These are phyloP conservation scores for Chamaecrista fasciculata DNA, from an alignment of 306 rosid species.

Conservation along the genomic window DNA sequence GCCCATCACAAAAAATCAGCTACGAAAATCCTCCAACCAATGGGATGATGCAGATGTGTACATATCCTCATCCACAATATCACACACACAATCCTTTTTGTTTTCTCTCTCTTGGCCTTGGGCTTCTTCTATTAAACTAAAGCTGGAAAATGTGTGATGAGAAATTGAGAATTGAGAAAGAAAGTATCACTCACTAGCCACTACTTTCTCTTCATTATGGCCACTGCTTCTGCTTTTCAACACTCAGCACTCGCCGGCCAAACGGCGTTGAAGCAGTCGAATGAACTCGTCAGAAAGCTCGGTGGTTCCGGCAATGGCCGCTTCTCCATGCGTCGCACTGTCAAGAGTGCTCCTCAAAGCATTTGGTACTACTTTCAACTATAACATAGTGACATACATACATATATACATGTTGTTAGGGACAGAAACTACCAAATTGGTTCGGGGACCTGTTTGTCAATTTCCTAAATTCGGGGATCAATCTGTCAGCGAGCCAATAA, in stretches of 20 bases:
- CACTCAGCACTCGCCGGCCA: conserved; percentile 85
- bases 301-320: conserved; percentile 65
- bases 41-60: conserved; percentile 66
- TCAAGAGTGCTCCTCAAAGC: conserved; percentile 84
- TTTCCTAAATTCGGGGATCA: no score
- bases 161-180: no score
- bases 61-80: conserved; percentile 81
- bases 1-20: conserved; percentile 30
- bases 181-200: no score
- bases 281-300: conserved; percentile 69
- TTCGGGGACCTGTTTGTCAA: no score
- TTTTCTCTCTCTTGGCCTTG: conserved; percentile 24
- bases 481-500: no score
- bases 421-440: no score
- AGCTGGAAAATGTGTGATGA: no score
- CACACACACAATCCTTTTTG: conserved; percentile 33
- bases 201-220: no score
- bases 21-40: conserved; percentile 62
- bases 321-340: conserved; percentile 77
- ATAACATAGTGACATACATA: no score
- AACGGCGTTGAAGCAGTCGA: conserved; percentile 69
- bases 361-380: conserved; percentile 38
- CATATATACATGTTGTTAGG: no score
- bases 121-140: conserved; percentile 13
- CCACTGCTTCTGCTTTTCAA: conserved; percentile 75